phyloP scores from a whole-genome alignment of 371 early-diverging fungal species.

The Mucor plumbeus region DNA sequence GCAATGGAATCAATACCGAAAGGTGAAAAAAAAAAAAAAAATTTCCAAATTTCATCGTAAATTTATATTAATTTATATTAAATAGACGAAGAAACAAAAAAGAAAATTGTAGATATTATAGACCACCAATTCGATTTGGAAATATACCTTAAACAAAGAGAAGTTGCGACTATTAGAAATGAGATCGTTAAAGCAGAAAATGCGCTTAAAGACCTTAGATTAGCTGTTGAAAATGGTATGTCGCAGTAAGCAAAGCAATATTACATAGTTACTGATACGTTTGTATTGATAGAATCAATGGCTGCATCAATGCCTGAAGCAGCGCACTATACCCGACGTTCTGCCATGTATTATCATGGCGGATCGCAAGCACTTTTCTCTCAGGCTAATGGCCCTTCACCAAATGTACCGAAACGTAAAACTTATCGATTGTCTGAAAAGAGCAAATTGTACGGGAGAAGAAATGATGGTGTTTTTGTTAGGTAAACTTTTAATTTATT shows the following conservation, averaged over 20 bases:
- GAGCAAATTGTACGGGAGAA: conserved; percentile 47
- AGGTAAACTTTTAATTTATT: conserved; percentile 35
- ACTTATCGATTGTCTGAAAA: conserved; percentile 22
- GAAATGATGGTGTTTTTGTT: conserved; percentile 68
- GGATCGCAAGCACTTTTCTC: conserved; percentile 17
- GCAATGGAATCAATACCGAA: conserved; percentile 20
- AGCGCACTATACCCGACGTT: conserved; percentile 49
- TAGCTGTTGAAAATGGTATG: conserved; percentile 63
- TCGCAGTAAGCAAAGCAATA: neutral
- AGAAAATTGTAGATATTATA: conserved; percentile 63
- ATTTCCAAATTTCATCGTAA: too few relatives aligned
- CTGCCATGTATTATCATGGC: conserved; percentile 37
- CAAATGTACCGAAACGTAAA: conserved; percentile 20
- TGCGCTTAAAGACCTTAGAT: conserved; percentile 54
- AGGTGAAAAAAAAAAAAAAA: conserved; percentile 9
- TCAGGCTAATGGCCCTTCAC: conserved; percentile 10
- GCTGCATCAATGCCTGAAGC: conserved; percentile 38
- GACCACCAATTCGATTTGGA: conserved; percentile 79
- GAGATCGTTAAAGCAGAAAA: conserved; percentile 65
- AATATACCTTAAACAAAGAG: conserved; percentile 69
- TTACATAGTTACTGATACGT: neutral
- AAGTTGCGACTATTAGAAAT: conserved; percentile 56
- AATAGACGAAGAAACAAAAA: conserved; percentile 54
- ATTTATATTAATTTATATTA: too few relatives aligned
- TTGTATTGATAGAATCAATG: conserved; percentile 14